phyloP scores from a whole-genome alignment of 805 yeast species.

The Helenozyma baotianmanensis region DNA sequence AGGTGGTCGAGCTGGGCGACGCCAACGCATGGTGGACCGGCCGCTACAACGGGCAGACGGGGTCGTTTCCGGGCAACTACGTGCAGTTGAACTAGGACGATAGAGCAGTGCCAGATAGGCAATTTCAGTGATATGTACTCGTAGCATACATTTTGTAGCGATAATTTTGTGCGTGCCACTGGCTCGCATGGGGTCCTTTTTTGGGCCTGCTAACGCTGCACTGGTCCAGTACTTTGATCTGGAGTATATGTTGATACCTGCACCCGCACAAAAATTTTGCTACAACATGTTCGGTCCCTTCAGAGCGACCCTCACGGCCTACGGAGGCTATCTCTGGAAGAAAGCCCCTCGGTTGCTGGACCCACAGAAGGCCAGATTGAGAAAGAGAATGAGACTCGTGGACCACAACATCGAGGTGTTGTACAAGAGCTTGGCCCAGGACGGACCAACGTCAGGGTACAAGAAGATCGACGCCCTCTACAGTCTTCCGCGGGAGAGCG shows the following conservation, averaged over 20 bases:
- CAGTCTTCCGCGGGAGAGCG: conserved; percentile 66
- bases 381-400: conserved; percentile 76
- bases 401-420: conserved; percentile 72
- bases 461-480: conserved; percentile 32
- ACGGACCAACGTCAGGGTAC: conserved; percentile 29
- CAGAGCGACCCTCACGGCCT: conserved; percentile 48
- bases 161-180: too few relatives aligned
- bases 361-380: conserved; percentile 77
- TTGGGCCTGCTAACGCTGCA: too few relatives aligned
- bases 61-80: conserved; percentile 95
- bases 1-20: conserved; percentile 80
- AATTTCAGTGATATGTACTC: too few relatives aligned
- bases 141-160: too few relatives aligned
- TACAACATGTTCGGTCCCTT: conserved; percentile 66
- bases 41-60: conserved; percentile 71
- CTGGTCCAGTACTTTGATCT: too few relatives aligned
- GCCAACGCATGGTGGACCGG: conserved; percentile 99
- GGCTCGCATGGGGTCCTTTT: too few relatives aligned
- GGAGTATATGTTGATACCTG: too few relatives aligned
- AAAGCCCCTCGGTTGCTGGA: conserved; percentile 54
- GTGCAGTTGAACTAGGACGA: conserved; percentile 64
- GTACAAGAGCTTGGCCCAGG: conserved; percentile 32
- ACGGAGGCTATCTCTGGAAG: conserved; percentile 73
- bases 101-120: too few relatives aligned
- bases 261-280: neutral